Base-by-base conservation (phyloP, 108 stramenopile species). In the Nitzschia palea region DNA sequence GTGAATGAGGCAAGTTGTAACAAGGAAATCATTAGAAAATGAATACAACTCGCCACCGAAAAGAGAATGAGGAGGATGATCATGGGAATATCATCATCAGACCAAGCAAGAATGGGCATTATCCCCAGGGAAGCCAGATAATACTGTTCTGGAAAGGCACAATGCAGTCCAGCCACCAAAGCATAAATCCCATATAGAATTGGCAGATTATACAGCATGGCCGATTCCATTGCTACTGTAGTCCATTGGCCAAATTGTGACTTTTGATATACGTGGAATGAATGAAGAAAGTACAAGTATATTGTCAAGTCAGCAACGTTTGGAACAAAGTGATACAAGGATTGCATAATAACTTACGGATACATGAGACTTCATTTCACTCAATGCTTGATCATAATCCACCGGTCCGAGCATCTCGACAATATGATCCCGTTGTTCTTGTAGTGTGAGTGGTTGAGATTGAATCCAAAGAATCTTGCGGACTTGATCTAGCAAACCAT, bases 391-490 rank as follows among this genome's bases (percentile, higher is more conserved):
- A 28, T 22, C 22, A 55, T 18, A 32, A 20, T 15, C 30, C 18
- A 17, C n/a, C 3, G 2, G 8, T 2, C 4, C 42, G 6, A 26
- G 22, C 6, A 62, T 44, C 10, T 55, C 23, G 15, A 5, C 22
- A 28, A 30, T 31, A 27, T 55, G 56, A 8, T 32, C 15, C 44
- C n/a, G 32, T 18, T 18, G 26, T 34, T 25, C 22, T 35, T 22
- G 33, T n/a, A n/a, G n/a, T n/a, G n/a, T n/a, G n/a, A n/a, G n/a
- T n/a, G n/a, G n/a, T n/a, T n/a, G n/a, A n/a, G n/a, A n/a, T n/a
- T n/a, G 36, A 81, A 52, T 25, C 71, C 80, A 86, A 57, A 91
- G 69, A 0, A 86, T 52, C 53, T 70, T 68, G 32, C 87, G 84
- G 9, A 88, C 82, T 35, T 60, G 37, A 5, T 54, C 59, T 8